phyloP scores from a whole-genome alignment of 768 basidiomycete genomes.

The Mycena venus region DNA sequence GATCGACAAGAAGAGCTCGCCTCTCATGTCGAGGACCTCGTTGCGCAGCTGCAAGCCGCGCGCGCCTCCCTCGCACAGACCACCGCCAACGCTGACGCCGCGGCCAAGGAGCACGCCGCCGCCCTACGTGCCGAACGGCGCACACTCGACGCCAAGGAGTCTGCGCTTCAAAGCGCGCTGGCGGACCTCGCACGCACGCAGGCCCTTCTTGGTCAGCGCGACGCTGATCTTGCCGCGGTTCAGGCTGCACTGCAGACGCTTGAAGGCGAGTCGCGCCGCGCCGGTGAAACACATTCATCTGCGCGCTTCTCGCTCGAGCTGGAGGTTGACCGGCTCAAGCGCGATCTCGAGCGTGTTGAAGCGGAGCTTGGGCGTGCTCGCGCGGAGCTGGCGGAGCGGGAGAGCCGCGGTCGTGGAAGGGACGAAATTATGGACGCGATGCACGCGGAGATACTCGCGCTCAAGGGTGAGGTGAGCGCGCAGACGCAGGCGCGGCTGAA shows the following conservation, averaged over 20 bases:
- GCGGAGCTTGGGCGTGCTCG: slow-evolving; percentile 81
- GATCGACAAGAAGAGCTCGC: slow-evolving; percentile 85
- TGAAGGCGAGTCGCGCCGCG: slow-evolving; percentile 82
- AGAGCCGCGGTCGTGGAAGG: slow-evolving; percentile 74
- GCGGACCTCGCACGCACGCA: slow-evolving; percentile 75
- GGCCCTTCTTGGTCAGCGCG: slow-evolving; percentile 76
- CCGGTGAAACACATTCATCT: slow-evolving; percentile 87
- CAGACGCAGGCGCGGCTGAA: slow-evolving; percentile 92
- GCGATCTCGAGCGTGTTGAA: slow-evolving; percentile 86
- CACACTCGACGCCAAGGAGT: slow-evolving; percentile 77
- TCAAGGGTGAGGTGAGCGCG: slow-evolving; percentile 82
- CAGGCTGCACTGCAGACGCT: slow-evolving; percentile 78
- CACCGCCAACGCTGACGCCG: slow-evolving; percentile 66
- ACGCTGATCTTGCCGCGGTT: slow-evolving; percentile 80
- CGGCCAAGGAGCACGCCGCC: slow-evolving; percentile 75
- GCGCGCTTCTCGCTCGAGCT: slow-evolving; percentile 90
- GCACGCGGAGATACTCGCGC: slow-evolving; percentile 84
- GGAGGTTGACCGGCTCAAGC: slow-evolving; percentile 87
- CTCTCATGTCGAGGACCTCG: slow-evolving; percentile 78
- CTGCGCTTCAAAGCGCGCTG: slow-evolving; percentile 72
- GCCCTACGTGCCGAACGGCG: slow-evolving; percentile 72
- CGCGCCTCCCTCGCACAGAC: slow-evolving; percentile 67
- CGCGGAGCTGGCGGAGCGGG: slow-evolving; percentile 77
- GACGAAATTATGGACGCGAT: slow-evolving; percentile 82
- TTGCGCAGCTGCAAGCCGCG: slow-evolving; percentile 71